Evolutionary conservation across 2,329 filamentous ascomycete genomes (phyloP), one percentile per base, ranked within the genome.

Genomic region (Bertia moriformis): DNA sequence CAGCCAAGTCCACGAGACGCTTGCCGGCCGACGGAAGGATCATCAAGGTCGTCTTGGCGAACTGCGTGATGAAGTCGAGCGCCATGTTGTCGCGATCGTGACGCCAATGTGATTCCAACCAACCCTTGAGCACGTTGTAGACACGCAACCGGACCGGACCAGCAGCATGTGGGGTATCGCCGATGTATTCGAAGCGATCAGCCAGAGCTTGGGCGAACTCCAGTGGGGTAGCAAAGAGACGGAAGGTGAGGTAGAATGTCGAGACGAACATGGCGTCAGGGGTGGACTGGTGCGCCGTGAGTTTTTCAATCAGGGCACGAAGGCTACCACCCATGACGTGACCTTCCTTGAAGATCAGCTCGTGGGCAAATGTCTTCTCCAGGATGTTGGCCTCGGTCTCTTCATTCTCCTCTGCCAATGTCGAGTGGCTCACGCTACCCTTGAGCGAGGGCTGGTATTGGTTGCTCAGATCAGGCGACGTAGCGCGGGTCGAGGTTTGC

Each of bases 61-160:
- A 98, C 1, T 74, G 66, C 22, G 81, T 67, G 45, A 98, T 93
- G 38, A 83, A 64, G 1, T 71, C 66, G 5, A 98, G 66, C 1
- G 88, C 86, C 12, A 75, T 70, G 39, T 74, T 73, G 54, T 98
- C 91, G 10, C 78, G 77, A 42, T 86, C 76, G 45, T 85, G 76
- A 37, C 83, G 77, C 89, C 91, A 98, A 58, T 98, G 87, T 4
- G 83, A 91, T 61, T 96, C 91, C 15, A 98, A 66, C 91, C 91
- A 98, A 32, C 84, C 83, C 59, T 98, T 98, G 68, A 98, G 86
- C 41, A 87, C 80, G 54, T 98, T 96, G 65, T 93, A 96, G 1
- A 96, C 86, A 39, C 91, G 77, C 37, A 98, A 65, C 38, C 88
- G 78, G 17, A 96, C 89, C 0, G 89, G 85, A 2, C 69, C 73